A percentile compares a stretch with the other conserved stretches of the same genome.
Conservation (phyloP, 345 rosid species). For the Syzygium aromaticum region DNA sequence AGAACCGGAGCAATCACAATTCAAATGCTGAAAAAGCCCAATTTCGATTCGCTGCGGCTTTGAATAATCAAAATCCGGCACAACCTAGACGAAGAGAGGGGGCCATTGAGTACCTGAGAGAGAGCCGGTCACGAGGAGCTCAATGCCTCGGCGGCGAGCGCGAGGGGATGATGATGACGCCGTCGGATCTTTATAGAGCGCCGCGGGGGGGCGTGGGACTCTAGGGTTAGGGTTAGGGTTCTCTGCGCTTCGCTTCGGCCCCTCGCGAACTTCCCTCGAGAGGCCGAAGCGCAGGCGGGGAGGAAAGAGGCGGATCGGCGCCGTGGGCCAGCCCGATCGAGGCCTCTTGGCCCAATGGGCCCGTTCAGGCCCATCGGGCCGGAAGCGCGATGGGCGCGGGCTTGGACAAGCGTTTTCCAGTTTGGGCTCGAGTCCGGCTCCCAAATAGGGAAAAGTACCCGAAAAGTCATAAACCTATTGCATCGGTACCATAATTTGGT, state of each 20-base stretch:
- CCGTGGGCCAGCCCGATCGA: neutral
- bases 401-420: neutral
- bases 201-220: neutral
- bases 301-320: neutral
- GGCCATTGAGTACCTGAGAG: neutral
- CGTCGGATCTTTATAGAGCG: neutral
- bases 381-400: neutral
- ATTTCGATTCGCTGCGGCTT: neutral
- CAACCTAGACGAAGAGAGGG: neutral
- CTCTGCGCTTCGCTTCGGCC: too few species aligned
- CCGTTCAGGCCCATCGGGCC: fast-evolving
- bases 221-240: constrained; percentile 14
- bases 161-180: neutral
- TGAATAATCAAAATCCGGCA: neutral
- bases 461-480: too few species aligned
- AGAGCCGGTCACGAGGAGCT: neutral
- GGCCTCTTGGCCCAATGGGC: neutral
- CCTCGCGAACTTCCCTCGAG: neutral
- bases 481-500: too few species aligned
- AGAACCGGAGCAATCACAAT: neutral
- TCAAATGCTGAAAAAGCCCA: neutral
- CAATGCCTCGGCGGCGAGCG: neutral
- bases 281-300: neutral
- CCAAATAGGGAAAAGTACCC: too few species aligned
- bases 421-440: neutral